Evolutionary conservation across 2,329 filamentous ascomycete genomes (phyloP), one percentile per base, ranked within the genome.

Genomic region (Aspergillus pseudotamarii): DNA sequence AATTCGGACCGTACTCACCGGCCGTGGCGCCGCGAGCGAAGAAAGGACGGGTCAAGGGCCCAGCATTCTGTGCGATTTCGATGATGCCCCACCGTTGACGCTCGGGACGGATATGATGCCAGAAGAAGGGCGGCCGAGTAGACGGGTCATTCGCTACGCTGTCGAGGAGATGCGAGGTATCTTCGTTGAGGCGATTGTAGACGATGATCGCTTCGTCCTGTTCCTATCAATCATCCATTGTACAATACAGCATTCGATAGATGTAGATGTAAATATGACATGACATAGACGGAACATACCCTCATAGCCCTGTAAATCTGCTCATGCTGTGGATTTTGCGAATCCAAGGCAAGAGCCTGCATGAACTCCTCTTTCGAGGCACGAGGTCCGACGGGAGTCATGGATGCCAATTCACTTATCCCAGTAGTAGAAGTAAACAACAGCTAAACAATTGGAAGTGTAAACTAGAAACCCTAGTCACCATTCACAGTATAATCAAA

Each of bases 281-380:
- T 43, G 26, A 26, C n/a, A n/a, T 51, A 46, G 16, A 26, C 8
- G 23, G n/a, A 45, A 19, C 76, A 63, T 75, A 81, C 80, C 69
- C 79, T 74, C 80, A 82, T 81, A 50, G 78, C 79, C 59, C 78
- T 74, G 65, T 82, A 82, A 55, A 73, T 76, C 62, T 78, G 78
- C 63, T 82, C 80, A 70, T 81, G 76, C 61, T 79, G 77, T 26
- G 78, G 74, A 64, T 81, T 74, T 34, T 76, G 76, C 6, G 78
- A 72, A 57, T 75, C 76, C 14, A 82, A 71, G 41, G 76, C 77
- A 51, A 82, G 68, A 26, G 80, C 80, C 26, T 73, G 75, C 78
- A 82, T 81, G 68, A 82, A 82, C 64, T 82, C 80, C 58, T 81
- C 79, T 64, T 82, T 82, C 28, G 79, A 78, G 45, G 76, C 79